These are phyloP conservation scores for Fusarium sp. DNA, from an alignment of 2,329 filamentous ascomycete species.

Conservation along the genomic window DNA sequence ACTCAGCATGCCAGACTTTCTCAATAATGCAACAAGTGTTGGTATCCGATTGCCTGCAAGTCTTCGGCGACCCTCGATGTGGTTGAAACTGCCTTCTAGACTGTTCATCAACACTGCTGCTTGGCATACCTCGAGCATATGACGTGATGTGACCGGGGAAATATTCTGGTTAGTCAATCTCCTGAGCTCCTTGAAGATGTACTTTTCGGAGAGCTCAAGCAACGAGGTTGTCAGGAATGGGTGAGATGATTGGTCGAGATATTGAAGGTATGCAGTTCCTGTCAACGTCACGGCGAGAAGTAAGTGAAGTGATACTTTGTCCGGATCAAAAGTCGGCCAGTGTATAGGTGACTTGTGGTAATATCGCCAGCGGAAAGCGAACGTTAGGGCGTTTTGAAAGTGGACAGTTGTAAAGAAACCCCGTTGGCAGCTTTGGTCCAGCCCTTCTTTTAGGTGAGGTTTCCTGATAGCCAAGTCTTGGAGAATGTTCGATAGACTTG, in stretches of 20 bases:
- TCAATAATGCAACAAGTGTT: constrained; percentile 8
- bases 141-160: neutral
- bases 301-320: constrained; percentile 16
- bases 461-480: neutral
- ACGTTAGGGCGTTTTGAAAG: constrained; percentile 14
- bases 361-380: constrained; percentile 22
- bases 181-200: constrained; percentile 27
- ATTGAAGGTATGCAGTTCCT: constrained; percentile 15
- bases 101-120: constrained; percentile 23
- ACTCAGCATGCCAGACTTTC: constrained; percentile 9
- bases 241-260: neutral
- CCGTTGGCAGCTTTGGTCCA: neutral
- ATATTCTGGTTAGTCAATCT: neutral
- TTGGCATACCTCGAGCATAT: constrained; percentile 32
- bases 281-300: constrained; percentile 13
- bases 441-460: constrained; percentile 12
- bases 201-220: constrained; percentile 26
- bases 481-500: neutral
- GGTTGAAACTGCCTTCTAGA: constrained; percentile 18
- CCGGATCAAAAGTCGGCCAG: constrained; percentile 38
- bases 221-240: neutral
- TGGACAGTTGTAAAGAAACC: constrained; percentile 15
- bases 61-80: constrained; percentile 14
- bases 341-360: constrained; percentile 25
- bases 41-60: constrained; percentile 19